Evolutionary conservation across 2,329 filamentous ascomycete species (phyloP).

Genomic region (Fusarium sp.): DNA sequence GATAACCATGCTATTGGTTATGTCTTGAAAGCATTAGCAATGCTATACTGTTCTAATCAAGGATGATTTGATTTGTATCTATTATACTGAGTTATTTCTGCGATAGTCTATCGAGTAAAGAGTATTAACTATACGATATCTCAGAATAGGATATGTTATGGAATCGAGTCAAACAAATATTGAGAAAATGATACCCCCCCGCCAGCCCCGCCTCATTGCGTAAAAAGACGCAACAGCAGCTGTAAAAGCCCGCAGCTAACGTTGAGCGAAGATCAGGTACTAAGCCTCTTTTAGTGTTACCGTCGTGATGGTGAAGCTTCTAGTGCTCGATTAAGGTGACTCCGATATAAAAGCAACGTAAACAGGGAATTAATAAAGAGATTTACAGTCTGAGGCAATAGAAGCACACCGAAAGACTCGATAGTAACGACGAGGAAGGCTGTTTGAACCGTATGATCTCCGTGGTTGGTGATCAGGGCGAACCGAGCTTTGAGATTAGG

Average conservation of each 20-base stretch:
- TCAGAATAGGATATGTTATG: constrained; percentile 13
- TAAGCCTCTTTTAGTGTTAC: constrained; percentile 33
- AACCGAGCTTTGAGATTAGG: constrained; percentile 26
- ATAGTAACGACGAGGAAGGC: background rate
- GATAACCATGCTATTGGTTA: constrained; percentile 4
- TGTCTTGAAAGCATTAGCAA: constrained; percentile 4
- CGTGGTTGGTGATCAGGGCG: constrained; percentile 26
- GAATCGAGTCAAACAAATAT: constrained; percentile 10
- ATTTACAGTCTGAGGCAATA: constrained; percentile 8
- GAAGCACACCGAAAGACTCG: constrained; percentile 29
- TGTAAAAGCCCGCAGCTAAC: constrained; percentile 39
- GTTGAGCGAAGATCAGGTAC: constrained; percentile 38
- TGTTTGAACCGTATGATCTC: constrained; percentile 28
- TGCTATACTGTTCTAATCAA: background rate
- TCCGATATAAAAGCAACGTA: constrained; percentile 38
- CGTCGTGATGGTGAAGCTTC: constrained; percentile 35
- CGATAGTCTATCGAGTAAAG: background rate
- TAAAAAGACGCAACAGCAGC: constrained; percentile 49
- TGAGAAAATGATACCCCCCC: constrained; percentile 17
- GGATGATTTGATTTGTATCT: background rate
- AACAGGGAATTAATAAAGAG: constrained; percentile 26
- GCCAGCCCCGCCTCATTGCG: constrained; percentile 44
- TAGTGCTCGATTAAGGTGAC: constrained; percentile 34
- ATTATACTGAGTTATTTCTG: constrained; percentile 3
- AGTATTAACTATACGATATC: constrained; percentile 7